Evolutionary conservation across 1,284 basidiomycete species (phyloP).

Genomic region (Heterobasidion occidentale): DNA sequence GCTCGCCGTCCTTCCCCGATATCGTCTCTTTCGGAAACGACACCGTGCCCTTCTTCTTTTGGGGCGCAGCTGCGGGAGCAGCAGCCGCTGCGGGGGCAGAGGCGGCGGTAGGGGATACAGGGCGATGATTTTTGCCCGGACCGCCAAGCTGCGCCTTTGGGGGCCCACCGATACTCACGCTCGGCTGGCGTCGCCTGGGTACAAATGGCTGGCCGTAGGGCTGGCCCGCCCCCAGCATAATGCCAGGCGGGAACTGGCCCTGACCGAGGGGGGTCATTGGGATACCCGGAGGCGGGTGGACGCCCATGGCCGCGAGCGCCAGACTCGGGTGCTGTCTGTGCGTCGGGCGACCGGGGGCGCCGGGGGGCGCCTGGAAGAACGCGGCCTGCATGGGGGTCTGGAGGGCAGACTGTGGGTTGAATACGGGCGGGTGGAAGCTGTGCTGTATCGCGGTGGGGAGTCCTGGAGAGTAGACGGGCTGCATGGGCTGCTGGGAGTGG

Average conservation of each 20-base stretch:
- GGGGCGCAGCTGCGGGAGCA: slow-evolving; percentile 11
- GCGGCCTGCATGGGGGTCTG: slow-evolving; percentile 67
- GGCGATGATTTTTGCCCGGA: slow-evolving; percentile 65
- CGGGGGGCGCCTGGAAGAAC: slow-evolving; percentile 43
- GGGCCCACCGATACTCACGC: slow-evolving; percentile 65
- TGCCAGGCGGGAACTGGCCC: slow-evolving; percentile 44
- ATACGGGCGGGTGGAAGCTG: slow-evolving; percentile 43
- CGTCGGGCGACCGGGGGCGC: slow-evolving; percentile 42
- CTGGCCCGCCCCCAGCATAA: slow-evolving; percentile 36
- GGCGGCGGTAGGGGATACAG: slow-evolving; percentile 37
- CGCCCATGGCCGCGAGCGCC: slow-evolving; percentile 46
- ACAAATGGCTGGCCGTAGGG: slow-evolving; percentile 37
- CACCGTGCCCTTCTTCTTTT: slow-evolving; percentile 64
- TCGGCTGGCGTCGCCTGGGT: slow-evolving; percentile 50
- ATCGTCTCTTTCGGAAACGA: slow-evolving; percentile 66
- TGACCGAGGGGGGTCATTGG: slow-evolving; percentile 56
- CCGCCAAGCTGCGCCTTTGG: slow-evolving; percentile 77
- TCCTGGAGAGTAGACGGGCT: slow-evolving; percentile 54
- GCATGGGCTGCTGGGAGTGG: slow-evolving; percentile 22
- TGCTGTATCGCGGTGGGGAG: slow-evolving; percentile 54
- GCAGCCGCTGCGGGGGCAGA: slow-evolving; percentile 16
- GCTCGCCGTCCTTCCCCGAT: slow-evolving; percentile 32
- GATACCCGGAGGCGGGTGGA: slow-evolving; percentile 45
- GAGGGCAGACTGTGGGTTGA: slow-evolving; percentile 33
- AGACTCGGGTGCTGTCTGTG: slow-evolving; percentile 50